Evolutionary conservation across 1,284 basidiomycete species (phyloP).

Genomic region (Irpex lacteus): DNA sequence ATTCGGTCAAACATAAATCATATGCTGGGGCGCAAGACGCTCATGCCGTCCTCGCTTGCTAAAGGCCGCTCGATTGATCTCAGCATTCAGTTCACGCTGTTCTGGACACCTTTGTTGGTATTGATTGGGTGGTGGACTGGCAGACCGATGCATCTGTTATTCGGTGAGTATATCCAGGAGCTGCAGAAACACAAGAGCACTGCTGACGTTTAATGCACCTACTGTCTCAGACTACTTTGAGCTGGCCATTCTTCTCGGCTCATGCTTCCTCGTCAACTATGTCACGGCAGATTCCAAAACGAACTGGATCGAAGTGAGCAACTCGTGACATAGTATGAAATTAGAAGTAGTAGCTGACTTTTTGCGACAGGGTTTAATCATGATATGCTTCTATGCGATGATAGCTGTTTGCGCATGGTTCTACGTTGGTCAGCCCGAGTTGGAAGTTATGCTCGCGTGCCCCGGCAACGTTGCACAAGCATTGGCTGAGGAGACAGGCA

Average conservation of each 20-base stretch:
- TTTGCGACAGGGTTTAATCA: constrained; percentile 44
- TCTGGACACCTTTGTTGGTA: constrained; percentile 41
- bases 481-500: constrained; percentile 15
- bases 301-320: constrained; percentile 50
- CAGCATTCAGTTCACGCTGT: constrained; percentile 39
- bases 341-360: background rate
- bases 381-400: constrained; percentile 56
- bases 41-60: constrained; percentile 32
- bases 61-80: constrained; percentile 38
- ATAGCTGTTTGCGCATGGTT: constrained; percentile 52
- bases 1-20: constrained; percentile 25
- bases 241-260: constrained; percentile 53
- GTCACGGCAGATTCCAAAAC: constrained; percentile 69
- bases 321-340: background rate
- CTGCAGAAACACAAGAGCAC: background rate
- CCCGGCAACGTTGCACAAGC: constrained; percentile 21
- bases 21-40: constrained; percentile 16
- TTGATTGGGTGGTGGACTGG: constrained; percentile 36
- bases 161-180: constrained; percentile 32
- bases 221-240: constrained; percentile 47
- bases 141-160: constrained; percentile 34
- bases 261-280: constrained; percentile 71
- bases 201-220: background rate
- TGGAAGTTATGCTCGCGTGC: constrained; percentile 31
- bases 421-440: constrained; percentile 48